These are phyloP conservation scores for Phylloboletellus chloephorus DNA, from an alignment of 1,284 basidiomycete genomes.

Conservation along the genomic window DNA sequence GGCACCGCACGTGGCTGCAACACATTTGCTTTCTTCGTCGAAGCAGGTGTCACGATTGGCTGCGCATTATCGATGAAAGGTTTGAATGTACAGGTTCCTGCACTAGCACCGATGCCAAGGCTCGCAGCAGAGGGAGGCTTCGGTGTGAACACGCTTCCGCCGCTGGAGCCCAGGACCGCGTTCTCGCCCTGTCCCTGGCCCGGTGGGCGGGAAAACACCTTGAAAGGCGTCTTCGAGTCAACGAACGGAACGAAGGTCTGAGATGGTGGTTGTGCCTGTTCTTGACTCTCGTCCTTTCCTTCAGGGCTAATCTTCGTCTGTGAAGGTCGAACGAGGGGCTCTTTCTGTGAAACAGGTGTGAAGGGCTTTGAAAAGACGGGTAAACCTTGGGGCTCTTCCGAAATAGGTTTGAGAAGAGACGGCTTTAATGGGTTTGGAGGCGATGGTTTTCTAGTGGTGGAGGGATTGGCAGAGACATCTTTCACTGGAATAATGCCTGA, in stretches of 20 bases:
- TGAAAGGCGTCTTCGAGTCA: conserved; percentile 56
- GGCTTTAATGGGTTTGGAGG: conserved; percentile 18
- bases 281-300: conserved; percentile 14
- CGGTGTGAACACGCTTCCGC: conserved; percentile 37
- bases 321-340: conserved; percentile 27
- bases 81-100: conserved; percentile 32
- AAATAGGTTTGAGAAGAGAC: conserved; percentile 30
- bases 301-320: conserved; percentile 23
- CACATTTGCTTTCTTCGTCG: conserved; percentile 21
- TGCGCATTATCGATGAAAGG: conserved; percentile 42
- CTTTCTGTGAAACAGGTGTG: conserved; percentile 47
- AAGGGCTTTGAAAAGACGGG: conserved; percentile 57
- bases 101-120: conserved; percentile 6
- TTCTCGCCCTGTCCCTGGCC: conserved; percentile 37
- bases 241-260: conserved; percentile 48
- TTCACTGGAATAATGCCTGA: conserved; percentile 22
- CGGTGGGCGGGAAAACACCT: conserved; percentile 65
- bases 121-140: conserved; percentile 33
- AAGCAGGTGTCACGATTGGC: conserved; percentile 28
- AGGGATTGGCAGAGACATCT: conserved; percentile 18
- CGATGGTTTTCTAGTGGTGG: conserved; percentile 18
- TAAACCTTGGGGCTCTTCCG: conserved; percentile 31
- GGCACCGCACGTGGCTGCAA: conserved; percentile 20
- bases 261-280: conserved; percentile 14
- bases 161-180: conserved; percentile 12